Conservation (phyloP, 352 stramenopile genomes). For the Phytophthora cajani region DNA sequence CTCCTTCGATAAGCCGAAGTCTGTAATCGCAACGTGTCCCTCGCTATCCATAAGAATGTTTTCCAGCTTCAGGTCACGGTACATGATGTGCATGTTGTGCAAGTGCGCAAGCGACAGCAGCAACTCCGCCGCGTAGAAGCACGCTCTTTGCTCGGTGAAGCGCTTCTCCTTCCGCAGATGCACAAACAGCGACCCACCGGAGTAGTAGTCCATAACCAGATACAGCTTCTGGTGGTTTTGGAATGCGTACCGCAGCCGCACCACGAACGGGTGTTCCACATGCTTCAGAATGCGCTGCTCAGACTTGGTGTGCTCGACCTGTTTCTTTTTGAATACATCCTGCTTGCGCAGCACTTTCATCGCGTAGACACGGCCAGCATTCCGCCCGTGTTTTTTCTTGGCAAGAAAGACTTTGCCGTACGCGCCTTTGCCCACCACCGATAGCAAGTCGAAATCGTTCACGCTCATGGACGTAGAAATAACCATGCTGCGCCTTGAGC, state of each 20-base stretch:
- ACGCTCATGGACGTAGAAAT: conserved; percentile 84
- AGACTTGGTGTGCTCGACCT: conserved; percentile 89
- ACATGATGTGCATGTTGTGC: conserved; percentile 90
- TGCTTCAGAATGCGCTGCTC: conserved; percentile 90
- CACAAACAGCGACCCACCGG: conserved; percentile 84
- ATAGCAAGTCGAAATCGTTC: conserved; percentile 88
- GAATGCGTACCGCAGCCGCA: conserved; percentile 88
- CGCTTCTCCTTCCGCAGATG: conserved; percentile 82
- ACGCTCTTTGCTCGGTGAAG: conserved; percentile 70
- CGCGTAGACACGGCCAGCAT: conserved; percentile 82
- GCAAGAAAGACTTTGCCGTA: conserved; percentile 89
- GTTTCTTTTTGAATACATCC: conserved; percentile 87
- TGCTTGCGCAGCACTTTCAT: conserved; percentile 91
- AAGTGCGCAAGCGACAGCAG: conserved; percentile 84
- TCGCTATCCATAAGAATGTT: conserved; percentile 91
- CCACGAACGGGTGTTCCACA: conserved; percentile 90
- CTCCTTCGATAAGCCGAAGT: conserved; percentile 90
- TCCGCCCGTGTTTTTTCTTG: conserved; percentile 78
- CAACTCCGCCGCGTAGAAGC: conserved; percentile 90
- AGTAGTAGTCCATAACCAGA: conserved; percentile 92
- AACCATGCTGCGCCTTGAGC: conserved; percentile 75
- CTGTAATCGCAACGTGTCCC: conserved; percentile 85
- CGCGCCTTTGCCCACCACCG: conserved; percentile 86
- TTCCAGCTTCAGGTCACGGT: conserved; percentile 90
- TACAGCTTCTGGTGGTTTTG: conserved; percentile 91